Base-by-base conservation (phyloP, 352 stramenopile species). In the Globisporangium mamillatum region DNA sequence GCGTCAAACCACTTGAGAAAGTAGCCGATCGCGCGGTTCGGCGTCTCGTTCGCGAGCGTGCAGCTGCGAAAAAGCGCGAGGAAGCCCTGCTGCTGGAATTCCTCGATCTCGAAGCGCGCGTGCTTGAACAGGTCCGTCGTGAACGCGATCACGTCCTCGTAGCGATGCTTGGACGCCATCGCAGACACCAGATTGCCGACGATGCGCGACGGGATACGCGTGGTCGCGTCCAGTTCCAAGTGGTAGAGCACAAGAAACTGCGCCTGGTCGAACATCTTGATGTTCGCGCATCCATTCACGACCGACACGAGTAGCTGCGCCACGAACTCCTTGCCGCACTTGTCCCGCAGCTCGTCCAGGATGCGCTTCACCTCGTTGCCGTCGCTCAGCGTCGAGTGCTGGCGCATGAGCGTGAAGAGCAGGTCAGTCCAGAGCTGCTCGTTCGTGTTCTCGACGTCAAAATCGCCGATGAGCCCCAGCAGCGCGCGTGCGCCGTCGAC, bases 361-460 rank as follows among this genome's bases (percentile, higher is more conserved):
- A 91, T 56, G 46, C 34, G 58, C 60, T 69, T 59, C 5, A 75
- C 67, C 29, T 88, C 81, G 38, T 69, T 62, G 54, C 72, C 63
- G 29, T 66, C 66, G 27, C 75, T 76, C 18, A 74, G 64, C 3
- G 68, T 64, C 29, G 77, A 75, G 8, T 73, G 75, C 66, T 85
- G 77, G 0, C 83, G 81, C 74, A 93, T 59, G 34, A 91, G 62
- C 71, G 85, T 84, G 78, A 92, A 93, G 20, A 93, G 73, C 69
- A 93, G 38, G 64, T 93, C 85, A 6, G 68, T 86, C 85, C 85
- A 93, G 41, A 93, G 69, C 69, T 76, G 68, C 66, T 80, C 75
- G 61, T 69, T 89, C 4, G 80, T 73, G 64, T 90, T 87, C 68
- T 86, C 75, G 12, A 62, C 60, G 9, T 60, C 68, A 22, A 90